A percentile compares a stretch with the other conserved stretches of the same genome.
Evolutionary conservation across 148 eudicot species (phyloP).

Genomic region (Rheum nobile): DNA sequence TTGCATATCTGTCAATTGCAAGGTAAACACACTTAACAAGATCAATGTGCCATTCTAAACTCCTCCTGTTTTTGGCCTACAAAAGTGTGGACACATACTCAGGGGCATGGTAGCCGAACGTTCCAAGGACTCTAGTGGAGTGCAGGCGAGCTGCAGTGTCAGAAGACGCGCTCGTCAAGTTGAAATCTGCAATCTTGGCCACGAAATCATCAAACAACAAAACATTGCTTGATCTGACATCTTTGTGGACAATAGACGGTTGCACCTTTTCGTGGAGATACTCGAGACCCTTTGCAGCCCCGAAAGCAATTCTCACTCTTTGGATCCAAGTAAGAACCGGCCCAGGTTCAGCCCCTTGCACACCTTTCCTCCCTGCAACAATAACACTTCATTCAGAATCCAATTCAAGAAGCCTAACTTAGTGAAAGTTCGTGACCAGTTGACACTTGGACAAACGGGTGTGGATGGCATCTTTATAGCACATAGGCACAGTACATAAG

Average conservation of each 20-base stretch:
- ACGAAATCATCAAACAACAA: slow-evolving; percentile 49
- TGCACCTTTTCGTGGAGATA: slow-evolving; percentile 71
- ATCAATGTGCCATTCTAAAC: not conserved
- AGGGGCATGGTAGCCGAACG: slow-evolving; percentile 82
- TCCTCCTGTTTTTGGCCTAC: not conserved
- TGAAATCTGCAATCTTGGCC: slow-evolving; percentile 70
- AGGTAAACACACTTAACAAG: slow-evolving; percentile 4
- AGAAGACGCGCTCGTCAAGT: slow-evolving; percentile 49
- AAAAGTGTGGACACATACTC: slow-evolving; percentile 28
- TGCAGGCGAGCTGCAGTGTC: slow-evolving; percentile 78
- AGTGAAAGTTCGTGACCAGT: too few species aligned
- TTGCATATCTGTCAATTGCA: slow-evolving; percentile 67
- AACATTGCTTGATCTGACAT: slow-evolving; percentile 74
- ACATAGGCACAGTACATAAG: too few species aligned
- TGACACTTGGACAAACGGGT: too few species aligned
- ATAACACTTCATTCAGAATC: not conserved
- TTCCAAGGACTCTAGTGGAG: slow-evolving; percentile 73
- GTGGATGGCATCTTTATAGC: too few species aligned
- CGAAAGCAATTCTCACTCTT: slow-evolving; percentile 61
- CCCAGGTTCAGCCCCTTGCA: slow-evolving; percentile 73
- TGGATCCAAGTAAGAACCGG: slow-evolving; percentile 62
- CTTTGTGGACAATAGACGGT: slow-evolving; percentile 72
- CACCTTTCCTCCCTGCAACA: slow-evolving; percentile 58
- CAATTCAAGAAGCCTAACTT: not conserved
- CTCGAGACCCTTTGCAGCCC: slow-evolving; percentile 71